A percentile compares a stretch with the other conserved stretches of the same genome.
Conservation (phyloP, 2,329 filamentous ascomycete genomes). For the Knoxdaviesia capensis region DNA sequence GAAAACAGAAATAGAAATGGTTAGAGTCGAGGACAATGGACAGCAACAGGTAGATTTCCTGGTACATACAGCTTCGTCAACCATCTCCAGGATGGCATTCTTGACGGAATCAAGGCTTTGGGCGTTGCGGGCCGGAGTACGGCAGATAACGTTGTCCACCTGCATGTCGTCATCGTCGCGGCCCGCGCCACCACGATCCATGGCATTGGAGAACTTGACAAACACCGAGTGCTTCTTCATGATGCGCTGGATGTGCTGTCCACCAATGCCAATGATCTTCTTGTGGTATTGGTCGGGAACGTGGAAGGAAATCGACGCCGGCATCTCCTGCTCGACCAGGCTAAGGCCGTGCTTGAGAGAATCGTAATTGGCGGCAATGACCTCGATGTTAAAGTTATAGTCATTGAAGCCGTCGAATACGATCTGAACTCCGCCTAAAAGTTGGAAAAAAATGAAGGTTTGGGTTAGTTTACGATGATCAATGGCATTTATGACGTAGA, state of each 20-base stretch:
- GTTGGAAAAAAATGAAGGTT: too few relatives aligned
- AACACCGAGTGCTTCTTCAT: constrained; percentile 99
- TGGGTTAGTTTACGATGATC: too few relatives aligned
- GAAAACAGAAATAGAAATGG: background rate
- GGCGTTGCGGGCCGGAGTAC: constrained; percentile 88
- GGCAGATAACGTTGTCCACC: constrained; percentile 96
- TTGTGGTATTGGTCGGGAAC: constrained; percentile 99
- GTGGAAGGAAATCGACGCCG: constrained; percentile 95
- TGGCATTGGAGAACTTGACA: constrained; percentile 97
- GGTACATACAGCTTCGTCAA: constrained; percentile 63
- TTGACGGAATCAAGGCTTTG: constrained; percentile 95
- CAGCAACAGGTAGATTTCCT: too few relatives aligned
- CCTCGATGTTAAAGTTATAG: constrained; percentile 99
- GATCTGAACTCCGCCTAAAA: constrained; percentile 74
- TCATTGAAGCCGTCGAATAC: constrained; percentile 99
- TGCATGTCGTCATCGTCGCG: constrained; percentile 97
- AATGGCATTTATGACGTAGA: too few relatives aligned
- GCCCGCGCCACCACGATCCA: constrained; percentile 84
- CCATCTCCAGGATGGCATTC: constrained; percentile 98
- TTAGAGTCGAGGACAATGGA: background rate
- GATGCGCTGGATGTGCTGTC: constrained; percentile 96
- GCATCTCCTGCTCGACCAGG: constrained; percentile 97
- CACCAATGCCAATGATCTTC: constrained; percentile 95
- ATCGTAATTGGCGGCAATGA: constrained; percentile 80
- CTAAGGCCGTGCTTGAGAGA: constrained; percentile 83